Percentiles rank a stretch among this genome's conserved stretches.
These are phyloP conservation scores for Bromus sterilis DNA, from an alignment of 176 grass and related monocot genomes.

Conservation along the genomic window DNA sequence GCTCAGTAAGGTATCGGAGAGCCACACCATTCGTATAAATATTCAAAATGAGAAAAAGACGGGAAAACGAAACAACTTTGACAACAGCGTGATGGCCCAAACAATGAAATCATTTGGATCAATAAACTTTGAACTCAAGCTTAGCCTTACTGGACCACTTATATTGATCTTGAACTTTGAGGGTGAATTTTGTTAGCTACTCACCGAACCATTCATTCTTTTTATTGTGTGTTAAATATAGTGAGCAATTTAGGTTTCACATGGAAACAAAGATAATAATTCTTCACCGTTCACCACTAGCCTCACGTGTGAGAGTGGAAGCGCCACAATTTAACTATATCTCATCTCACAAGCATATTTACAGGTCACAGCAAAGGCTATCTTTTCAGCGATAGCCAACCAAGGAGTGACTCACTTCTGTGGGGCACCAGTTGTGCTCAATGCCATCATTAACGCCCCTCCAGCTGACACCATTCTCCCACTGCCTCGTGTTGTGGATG, in stretches of 20 bases:
- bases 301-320: neutral
- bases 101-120: neutral
- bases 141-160: neutral
- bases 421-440: constrained; percentile 84
- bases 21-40: neutral
- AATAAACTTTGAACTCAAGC: neutral
- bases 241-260: neutral
- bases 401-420: constrained; percentile 89
- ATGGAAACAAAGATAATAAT: neutral
- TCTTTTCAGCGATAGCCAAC: constrained; percentile 79
- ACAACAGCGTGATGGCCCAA: neutral
- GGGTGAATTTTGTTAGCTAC: neutral
- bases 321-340: neutral
- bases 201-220: neutral
- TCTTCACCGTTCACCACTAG: neutral
- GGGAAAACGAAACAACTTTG: neutral
- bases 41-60: neutral
- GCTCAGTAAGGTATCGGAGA: too few relatives aligned
- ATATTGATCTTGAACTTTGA: neutral
- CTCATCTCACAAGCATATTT: neutral
- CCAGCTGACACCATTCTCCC: constrained; percentile 65
- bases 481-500: constrained; percentile 55
- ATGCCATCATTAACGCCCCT: constrained; percentile 81
- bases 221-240: neutral
- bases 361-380: constrained; percentile 85